phyloP scores from a whole-genome alignment of 345 rosid genomes.

The Populus davidiana region DNA sequence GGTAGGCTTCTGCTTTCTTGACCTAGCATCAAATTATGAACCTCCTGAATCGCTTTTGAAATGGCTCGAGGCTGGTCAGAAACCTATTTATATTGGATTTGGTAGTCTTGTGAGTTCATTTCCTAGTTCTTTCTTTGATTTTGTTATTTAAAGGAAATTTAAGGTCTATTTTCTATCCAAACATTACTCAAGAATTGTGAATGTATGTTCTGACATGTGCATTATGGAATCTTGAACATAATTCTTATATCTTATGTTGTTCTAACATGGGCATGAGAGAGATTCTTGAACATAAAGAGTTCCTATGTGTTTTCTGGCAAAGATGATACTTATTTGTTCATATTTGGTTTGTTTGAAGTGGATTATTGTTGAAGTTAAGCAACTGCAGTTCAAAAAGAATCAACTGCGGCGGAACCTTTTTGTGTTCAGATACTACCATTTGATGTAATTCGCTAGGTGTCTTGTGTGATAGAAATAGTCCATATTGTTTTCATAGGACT shows the following conservation, averaged over 20 bases:
- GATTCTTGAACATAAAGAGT: neutral
- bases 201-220: neutral
- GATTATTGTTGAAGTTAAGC: neutral
- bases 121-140: neutral
- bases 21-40: conserved; percentile 94
- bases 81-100: conserved; percentile 94
- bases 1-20: conserved; percentile 97
- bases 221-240: neutral
- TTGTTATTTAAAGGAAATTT: neutral
- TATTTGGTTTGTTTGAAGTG: neutral
- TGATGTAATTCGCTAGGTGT: neutral
- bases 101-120: conserved; percentile 91
- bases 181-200: neutral
- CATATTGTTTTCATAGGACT: neutral
- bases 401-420: neutral
- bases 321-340: neutral
- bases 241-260: neutral
- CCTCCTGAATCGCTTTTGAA: conserved; percentile 81
- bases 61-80: conserved; percentile 90
- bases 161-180: neutral
- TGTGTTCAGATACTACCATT: neutral
- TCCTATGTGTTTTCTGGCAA: neutral
- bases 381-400: neutral
- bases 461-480: neutral
- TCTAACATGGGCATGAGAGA: neutral